Evolutionary conservation across 2,329 filamentous ascomycete species (phyloP), one percentile per base, ranked within the genome.

Genomic region (Chaetothyriales sp.): DNA sequence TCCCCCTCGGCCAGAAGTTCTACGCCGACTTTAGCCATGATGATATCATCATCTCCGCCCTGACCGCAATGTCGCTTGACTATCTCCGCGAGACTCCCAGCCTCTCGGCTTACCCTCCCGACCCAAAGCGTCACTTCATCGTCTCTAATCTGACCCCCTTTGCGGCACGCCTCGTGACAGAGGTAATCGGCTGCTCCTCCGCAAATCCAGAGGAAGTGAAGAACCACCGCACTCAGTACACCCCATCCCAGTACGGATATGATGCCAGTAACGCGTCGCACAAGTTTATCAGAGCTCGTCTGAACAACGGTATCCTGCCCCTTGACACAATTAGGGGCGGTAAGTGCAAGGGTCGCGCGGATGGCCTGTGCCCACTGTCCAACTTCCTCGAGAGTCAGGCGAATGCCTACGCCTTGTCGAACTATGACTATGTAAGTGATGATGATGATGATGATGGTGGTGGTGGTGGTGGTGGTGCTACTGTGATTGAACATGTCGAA

Each of bases 1-100:
- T 77, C 60, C 74, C 75, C 0, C 67, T 77, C 1, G 64, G 65
- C 45, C 68, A 70, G 51, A 69, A 69, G 1, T 71, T 77, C 58
- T 77, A 76, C 58, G 67, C 74, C 53, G 75, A 77, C 58, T 76
- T 77, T 64, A 69, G 67, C 9, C 75, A 77, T 61, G 74, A 77
- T 61, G 71, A 76, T 55, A 73, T 76, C 55, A 72, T 77, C 56
- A 61, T 76, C 51, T 72, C 69, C 3, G 68, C 70, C 4, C 64
- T 78, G 10, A 69, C 74, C 0, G 75, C 76, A 2, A 69, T 79
- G 63, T 74, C 72, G 10, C 56, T 80, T 20, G 73, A 78, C 56
- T 77, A 78, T 59, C 73, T 78, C 65, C 69, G 69, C 19, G 70
- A 74, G 8, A 60, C 73, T 1, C 72, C 74, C 1, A 64, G 61